Evolutionary conservation across 257 asterid genomes (phyloP), one percentile per base, ranked within the genome.

Genomic region (Penstemon newberryi): DNA sequence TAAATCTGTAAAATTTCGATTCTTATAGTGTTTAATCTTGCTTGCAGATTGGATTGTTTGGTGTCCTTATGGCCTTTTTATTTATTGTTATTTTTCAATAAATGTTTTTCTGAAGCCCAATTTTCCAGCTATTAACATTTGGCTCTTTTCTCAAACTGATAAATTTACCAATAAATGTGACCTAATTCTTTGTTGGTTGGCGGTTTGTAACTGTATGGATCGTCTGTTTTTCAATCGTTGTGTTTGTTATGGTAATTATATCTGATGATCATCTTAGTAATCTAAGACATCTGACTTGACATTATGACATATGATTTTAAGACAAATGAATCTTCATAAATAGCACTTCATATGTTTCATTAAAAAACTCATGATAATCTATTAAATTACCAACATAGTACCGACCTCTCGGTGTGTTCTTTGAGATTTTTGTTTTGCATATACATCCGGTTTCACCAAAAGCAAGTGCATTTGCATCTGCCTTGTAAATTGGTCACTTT

Each of bases 21-120:
- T n/a, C 18, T 13, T 10, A 50, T n/a, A 13, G 11, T 40, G 56
- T 60, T 67, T 18, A 38, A 44, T 43, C 61, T 47, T 58, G 37
- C 59, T 61, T 11, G 33, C 62, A 33, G 63, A 61, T 79, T 49
- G 57, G 69, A 25, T 72, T 62, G 55, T 58, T 19, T 58, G 4
- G 67, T 52, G 18, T 37, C 39, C 3, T 6, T 43, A 33, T 50
- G 43, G 33, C 4, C 6, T 38, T 19, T 55, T 39, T 6, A 39
- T 40, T 11, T 54, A 10, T 37, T 60, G 44, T 13, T n/a, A 7
- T 15, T 53, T 25, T 25, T 25, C 33, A 25, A 25, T 25, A 25
- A 46, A 12, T 33, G 7, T n/a, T 39, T 47, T 57, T 13, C 43
- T 51, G 37, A 65, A 36, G 46, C 66, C 36, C 4, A 19, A 62